phyloP scores from a whole-genome alignment of 2,329 filamentous ascomycete genomes.

The Alternaria arbusti region DNA sequence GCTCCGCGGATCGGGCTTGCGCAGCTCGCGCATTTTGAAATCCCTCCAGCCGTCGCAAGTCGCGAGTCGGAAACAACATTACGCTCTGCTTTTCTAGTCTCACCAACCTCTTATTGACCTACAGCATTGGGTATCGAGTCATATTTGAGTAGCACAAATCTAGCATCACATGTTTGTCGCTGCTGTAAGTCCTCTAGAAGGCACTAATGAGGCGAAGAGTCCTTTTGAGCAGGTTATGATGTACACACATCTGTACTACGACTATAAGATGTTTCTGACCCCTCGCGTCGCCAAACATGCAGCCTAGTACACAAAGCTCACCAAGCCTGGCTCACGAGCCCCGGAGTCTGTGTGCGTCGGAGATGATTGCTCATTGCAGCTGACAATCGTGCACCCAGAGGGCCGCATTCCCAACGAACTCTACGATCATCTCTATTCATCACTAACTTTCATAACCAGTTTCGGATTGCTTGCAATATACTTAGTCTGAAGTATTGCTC shows the following conservation, averaged over 20 bases:
- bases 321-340: neutral
- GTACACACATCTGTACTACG: constrained; percentile 43
- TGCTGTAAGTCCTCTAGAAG: neutral
- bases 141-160: neutral
- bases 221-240: neutral
- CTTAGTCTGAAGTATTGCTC: neutral
- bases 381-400: neutral
- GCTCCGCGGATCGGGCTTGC: neutral
- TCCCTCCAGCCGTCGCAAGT: neutral
- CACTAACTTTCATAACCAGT: neutral
- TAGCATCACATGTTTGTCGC: neutral
- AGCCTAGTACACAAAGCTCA: neutral
- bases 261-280: constrained; percentile 55
- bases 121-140: neutral
- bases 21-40: neutral
- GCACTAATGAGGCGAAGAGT: neutral
- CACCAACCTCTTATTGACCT: neutral
- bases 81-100: neutral
- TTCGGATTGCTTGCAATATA: neutral
- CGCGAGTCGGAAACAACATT: neutral
- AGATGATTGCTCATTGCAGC: neutral
- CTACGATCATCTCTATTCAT: neutral
- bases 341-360: neutral
- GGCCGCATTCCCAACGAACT: neutral
- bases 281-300: neutral